Base-by-base conservation (phyloP, 352 stramenopile species). In the Phytopythium cucurbitacearum region DNA sequence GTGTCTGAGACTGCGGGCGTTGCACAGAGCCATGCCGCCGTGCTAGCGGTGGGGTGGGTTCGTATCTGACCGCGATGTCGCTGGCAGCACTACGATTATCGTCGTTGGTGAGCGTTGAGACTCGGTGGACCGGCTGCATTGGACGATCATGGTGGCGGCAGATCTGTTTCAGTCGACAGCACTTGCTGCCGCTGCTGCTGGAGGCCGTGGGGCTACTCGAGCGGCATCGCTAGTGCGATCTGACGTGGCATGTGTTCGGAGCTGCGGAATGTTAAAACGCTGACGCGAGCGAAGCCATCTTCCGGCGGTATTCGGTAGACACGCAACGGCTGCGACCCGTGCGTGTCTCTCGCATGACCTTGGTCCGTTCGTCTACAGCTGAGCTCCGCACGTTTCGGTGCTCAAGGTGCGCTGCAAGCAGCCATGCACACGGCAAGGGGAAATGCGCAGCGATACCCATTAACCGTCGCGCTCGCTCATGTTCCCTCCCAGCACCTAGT, bases 281-380 rank as follows among this genome's bases (percentile, higher is more conserved):
- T 34, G 2, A 16, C 7, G 46, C 33, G 46, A 33, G 46, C 33
- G 46, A 41, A 53, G 35, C 34, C 47, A 53, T 53, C 12, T 42
- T 38, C 4, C 13, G 16, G n/a, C 33, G 34, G 46, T 44, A 53
- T 53, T 53, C 47, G 15, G 47, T 53, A 53, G 47, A 53, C 47
- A 53, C 47, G 47, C 47, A 53, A 53, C 46, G 1, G 21, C 34
- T 16, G 34, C 42, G 36, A 48, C 7, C 3, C 1, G 15, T 42
- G 47, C 47, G 43, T 53, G 35, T 53, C 47, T 53, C 11, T 42
- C 47, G 35, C 47, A 28, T 53, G 35, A 9, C 2, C 43, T 49
- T 15, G 43, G 21, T 28, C 21, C 21, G 21, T 28, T 28, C 21
- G 21, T 28, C 21, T 28, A 28, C 21, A 28, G 21, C 21, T 28